These are phyloP conservation scores for Vanilla planifolia DNA, from an alignment of 106 monocot genomes.

Conservation along the genomic window DNA sequence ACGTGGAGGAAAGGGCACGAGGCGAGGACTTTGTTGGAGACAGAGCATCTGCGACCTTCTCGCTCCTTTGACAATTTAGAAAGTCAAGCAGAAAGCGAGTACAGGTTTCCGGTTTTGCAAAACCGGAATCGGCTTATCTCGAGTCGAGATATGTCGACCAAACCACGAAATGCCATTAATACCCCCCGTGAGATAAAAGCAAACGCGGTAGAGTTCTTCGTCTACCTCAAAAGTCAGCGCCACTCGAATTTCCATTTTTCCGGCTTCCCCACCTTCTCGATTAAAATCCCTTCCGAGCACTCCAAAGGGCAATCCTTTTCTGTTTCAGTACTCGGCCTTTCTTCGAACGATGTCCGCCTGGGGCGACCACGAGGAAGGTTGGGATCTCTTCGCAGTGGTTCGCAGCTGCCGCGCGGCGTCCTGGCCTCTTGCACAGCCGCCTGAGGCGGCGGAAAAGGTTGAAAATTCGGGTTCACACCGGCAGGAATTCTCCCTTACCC, in stretches of 20 bases:
- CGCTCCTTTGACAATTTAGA: conserved; percentile 40
- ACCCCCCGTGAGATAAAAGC: background rate
- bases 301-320: background rate
- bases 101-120: background rate
- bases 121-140: background rate
- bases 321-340: background rate
- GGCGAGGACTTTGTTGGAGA: too few species aligned
- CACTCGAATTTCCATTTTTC: background rate
- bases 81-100: conserved; percentile 18
- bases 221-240: conserved; percentile 25
- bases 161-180: background rate
- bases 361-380: conserved; percentile 24
- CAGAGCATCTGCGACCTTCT: too few species aligned
- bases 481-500: too few species aligned
- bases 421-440: background rate
- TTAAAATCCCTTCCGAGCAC: background rate
- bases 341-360: background rate
- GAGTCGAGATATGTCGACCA: conserved; percentile 7
- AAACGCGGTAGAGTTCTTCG: background rate
- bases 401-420: conserved; percentile 28
- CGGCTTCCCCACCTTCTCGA: background rate
- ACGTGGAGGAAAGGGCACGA: too few species aligned
- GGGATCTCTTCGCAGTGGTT: conserved; percentile 63
- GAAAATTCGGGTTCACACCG: background rate
- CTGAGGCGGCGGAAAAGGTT: background rate